phyloP scores from a whole-genome alignment of 164 flowering plant species.

The Macadamia integrifolia region DNA sequence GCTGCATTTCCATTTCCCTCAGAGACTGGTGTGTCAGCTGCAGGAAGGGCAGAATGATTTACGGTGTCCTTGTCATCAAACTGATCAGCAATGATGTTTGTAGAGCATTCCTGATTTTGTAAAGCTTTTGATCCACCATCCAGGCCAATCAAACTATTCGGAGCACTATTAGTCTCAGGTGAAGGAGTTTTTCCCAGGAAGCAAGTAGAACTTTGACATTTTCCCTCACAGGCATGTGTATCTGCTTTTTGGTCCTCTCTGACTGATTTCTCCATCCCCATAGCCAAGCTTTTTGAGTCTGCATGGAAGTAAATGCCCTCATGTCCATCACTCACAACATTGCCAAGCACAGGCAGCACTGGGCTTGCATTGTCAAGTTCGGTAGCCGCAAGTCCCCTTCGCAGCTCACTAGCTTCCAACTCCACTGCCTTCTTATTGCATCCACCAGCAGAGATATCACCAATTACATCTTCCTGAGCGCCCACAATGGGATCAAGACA shows the following conservation, averaged over 20 bases:
- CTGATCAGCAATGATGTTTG: neutral
- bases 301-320: neutral
- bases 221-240: neutral
- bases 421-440: constrained; percentile 4
- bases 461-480: constrained; percentile 9
- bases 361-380: constrained; percentile 3
- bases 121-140: constrained; percentile 6
- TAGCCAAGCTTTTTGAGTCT: constrained; percentile 1
- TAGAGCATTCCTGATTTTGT: constrained; percentile 6
- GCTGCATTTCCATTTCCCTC: neutral
- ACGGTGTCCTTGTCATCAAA: neutral
- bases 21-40: neutral
- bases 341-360: constrained; percentile 1
- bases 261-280: neutral
- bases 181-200: constrained; percentile 3
- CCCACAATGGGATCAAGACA: constrained; percentile 21
- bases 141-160: constrained; percentile 1
- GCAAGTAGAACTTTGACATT: neutral
- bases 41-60: constrained; percentile 1
- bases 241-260: constrained; percentile 8
- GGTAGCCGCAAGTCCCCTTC: constrained; percentile 6
- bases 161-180: constrained; percentile 5
- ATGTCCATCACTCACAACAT: neutral
- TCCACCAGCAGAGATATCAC: constrained; percentile 1
- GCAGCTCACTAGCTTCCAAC: constrained; percentile 14